phyloP scores from a whole-genome alignment of 2,329 filamentous ascomycete genomes.

The Lachnellula subtilissima region DNA sequence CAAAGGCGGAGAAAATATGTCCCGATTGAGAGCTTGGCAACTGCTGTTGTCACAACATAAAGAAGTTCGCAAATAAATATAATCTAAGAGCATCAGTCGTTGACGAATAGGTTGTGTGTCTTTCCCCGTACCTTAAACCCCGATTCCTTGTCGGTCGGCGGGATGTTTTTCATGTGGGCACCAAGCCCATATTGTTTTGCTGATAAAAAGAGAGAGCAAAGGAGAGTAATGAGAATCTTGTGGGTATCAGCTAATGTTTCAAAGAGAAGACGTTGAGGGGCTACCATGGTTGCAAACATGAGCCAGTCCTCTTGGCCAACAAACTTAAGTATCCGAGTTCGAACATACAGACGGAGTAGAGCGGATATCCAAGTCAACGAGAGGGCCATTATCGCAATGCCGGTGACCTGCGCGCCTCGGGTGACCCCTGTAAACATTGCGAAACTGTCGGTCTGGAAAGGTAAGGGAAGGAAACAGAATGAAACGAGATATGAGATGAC shows the following conservation, averaged over 20 bases:
- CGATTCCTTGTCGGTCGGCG: constrained; percentile 9
- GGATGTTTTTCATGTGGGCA: constrained; percentile 27
- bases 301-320: constrained; percentile 31
- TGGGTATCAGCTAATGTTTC: background rate
- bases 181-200: constrained; percentile 25
- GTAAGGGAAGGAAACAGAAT: no score
- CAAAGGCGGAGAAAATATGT: constrained; percentile 28
- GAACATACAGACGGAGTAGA: constrained; percentile 27
- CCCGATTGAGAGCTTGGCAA: constrained; percentile 28
- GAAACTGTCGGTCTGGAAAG: background rate
- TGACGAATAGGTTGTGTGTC: background rate
- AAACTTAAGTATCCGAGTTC: constrained; percentile 26
- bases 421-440: constrained; percentile 15
- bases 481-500: no score
- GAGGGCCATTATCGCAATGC: constrained; percentile 33
- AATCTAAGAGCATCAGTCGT: constrained; percentile 11
- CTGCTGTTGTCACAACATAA: constrained; percentile 26
- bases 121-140: constrained; percentile 22
- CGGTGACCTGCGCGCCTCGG: constrained; percentile 26
- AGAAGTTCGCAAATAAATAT: constrained; percentile 30
- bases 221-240: constrained; percentile 24
- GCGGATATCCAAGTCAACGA: constrained; percentile 32
- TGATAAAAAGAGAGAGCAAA: constrained; percentile 23
- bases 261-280: background rate
- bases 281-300: constrained; percentile 26